Conservation (phyloP, 1,139 yeast genomes). For the Debaryomyces sp. region DNA sequence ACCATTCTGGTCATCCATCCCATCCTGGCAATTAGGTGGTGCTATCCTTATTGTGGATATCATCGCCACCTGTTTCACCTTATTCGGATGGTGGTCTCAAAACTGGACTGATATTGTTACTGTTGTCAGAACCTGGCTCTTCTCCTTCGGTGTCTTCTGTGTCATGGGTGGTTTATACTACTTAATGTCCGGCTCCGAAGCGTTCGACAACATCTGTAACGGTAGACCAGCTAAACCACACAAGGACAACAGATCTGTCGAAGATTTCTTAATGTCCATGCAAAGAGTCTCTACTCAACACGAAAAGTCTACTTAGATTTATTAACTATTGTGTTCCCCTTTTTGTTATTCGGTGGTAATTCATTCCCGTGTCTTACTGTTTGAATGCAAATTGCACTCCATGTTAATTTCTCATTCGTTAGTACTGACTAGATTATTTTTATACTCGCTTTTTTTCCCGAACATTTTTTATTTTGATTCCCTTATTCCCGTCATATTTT, state of each 20-base stretch:
- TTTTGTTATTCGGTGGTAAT: slow-evolving; percentile 1
- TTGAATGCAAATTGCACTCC: not conserved
- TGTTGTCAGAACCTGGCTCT: slow-evolving; percentile 89
- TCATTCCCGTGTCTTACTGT: slow-evolving; percentile 6
- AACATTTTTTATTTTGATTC: slow-evolving; percentile 22
- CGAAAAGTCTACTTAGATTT: slow-evolving; percentile 62
- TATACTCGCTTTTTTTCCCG: slow-evolving; percentile 20
- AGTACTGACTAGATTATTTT: slow-evolving; percentile 6
- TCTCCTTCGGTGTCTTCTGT: slow-evolving; percentile 97
- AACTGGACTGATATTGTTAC: slow-evolving; percentile 97
- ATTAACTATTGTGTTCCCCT: slow-evolving; percentile 4
- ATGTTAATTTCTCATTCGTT: slow-evolving; percentile 6
- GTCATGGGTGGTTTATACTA: slow-evolving; percentile 96
- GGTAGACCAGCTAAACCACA: slow-evolving; percentile 75
- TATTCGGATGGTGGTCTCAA: slow-evolving; percentile 98
- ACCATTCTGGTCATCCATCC: slow-evolving; percentile 91
- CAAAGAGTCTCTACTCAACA: slow-evolving; percentile 98
- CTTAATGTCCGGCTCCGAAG: slow-evolving; percentile 84
- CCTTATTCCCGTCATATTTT: slow-evolving; percentile 30
- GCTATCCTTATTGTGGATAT: slow-evolving; percentile 88
- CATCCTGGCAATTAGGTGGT: slow-evolving; percentile 95
- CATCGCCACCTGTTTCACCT: slow-evolving; percentile 85
- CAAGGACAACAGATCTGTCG: slow-evolving; percentile 77
- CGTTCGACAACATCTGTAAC: slow-evolving; percentile 92
- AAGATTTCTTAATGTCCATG: slow-evolving; percentile 96